Base-by-base conservation (phyloP, 2,329 filamentous ascomycete genomes). In the Falciphora oryzae region DNA sequence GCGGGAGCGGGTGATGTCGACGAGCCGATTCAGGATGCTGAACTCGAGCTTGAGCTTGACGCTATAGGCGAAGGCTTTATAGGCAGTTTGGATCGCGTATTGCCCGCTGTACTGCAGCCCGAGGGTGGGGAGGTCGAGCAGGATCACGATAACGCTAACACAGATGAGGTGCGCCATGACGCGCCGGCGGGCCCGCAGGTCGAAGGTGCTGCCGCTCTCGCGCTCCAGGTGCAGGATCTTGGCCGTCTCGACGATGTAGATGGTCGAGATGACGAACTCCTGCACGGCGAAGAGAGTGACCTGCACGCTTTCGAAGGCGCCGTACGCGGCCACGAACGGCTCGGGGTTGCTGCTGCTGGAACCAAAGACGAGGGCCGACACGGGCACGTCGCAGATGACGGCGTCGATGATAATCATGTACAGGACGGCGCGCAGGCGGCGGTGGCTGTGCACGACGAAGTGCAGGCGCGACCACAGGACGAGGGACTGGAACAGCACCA, bases 401-500 rank as follows among this genome's bases (percentile, higher is more conserved):
- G 77, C 78, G 68, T 87, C 80, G 66, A 78, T 69, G 56, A 86
- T 78, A 65, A 89, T 88, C 80, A 89, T 85, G 63, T 71, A 77
- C 0, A 87, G 75, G 0, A 85, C 80, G 16, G 77, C 75, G 6
- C 77, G 78, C 0, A 88, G 75, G 3, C 81, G 71, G 2, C 73
- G 72, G 7, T 78, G 63, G 75, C 85, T 82, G 22, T 79, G 80
- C 2, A 85, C 74, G 14, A 89, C 78, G 1, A 89, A 77, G 70
- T 88, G 85, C 0, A 89, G 78, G 8, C 86, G 80, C 0, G 85
- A 88, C 75, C 85, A 89, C 1, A 89, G 75, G 1, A 89, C 86
- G 16, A 88, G 69, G 0, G 82, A 81, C 71, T 88, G 84, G 0
- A 85, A 86, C 2, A 85, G 86, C 0, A 88, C 81, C 83, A 88